A percentile compares a stretch with the other conserved stretches of the same genome.
Conservation (phyloP, 139 green algal genomes). For the Picocystis salinarum region DNA sequence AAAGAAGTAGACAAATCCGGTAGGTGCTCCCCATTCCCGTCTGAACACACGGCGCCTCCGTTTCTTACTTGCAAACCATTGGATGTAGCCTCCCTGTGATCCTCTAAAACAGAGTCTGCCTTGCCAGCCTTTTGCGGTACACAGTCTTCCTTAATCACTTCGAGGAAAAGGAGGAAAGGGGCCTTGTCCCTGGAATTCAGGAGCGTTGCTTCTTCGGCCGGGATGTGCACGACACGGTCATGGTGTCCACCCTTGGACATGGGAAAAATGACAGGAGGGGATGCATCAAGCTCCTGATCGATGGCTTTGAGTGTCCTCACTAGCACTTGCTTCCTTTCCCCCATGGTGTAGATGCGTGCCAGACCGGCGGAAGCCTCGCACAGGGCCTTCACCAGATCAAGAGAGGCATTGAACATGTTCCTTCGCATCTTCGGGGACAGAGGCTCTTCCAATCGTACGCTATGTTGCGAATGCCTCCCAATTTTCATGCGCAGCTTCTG, state of each 20-base stretch:
- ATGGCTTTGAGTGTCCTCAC: conserved; percentile 24
- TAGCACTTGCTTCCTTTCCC: neutral
- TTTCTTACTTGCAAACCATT: no score
- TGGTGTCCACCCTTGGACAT: conserved; percentile 41
- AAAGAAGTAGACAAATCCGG: neutral
- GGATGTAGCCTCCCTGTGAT: no score
- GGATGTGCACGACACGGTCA: conserved; percentile 68
- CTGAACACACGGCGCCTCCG: no score
- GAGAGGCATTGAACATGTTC: conserved; percentile 69
- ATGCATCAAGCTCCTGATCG: conserved; percentile 46
- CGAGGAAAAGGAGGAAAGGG: conserved; percentile 60
- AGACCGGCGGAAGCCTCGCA: conserved; percentile 62
- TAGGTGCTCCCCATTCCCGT: neutral
- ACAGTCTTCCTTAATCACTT: conserved; percentile 38
- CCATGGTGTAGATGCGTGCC: conserved; percentile 46
- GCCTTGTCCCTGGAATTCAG: conserved; percentile 71
- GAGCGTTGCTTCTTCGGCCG: conserved; percentile 53
- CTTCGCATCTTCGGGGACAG: conserved; percentile 28
- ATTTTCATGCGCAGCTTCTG: no score
- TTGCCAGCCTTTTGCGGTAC: no score
- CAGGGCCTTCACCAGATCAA: conserved; percentile 90
- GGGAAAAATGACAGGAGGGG: conserved; percentile 59
- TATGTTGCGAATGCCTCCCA: neutral
- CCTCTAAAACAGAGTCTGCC: no score
- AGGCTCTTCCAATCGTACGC: neutral